Evolutionary conservation across 2,329 filamentous ascomycete genomes (phyloP), one percentile per base, ranked within the genome.

Genomic region (Colletotrichum limetticola): DNA sequence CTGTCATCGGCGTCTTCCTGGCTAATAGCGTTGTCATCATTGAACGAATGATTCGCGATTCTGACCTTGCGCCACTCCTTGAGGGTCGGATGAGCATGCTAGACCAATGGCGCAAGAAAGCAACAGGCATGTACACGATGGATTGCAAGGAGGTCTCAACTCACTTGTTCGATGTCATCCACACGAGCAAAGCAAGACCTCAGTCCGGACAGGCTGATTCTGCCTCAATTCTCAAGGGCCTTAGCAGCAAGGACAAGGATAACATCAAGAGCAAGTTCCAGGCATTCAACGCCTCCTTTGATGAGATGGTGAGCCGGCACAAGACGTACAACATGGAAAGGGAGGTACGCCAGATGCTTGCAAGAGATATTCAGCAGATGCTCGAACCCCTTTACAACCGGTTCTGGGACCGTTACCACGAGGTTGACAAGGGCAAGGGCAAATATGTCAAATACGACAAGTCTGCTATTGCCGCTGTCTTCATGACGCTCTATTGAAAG

Each of bases 381-480:
- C 92, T 99, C 68, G 96, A 98, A 84, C 95, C 96, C 67, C 88
- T 99, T 16, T 99, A 99, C 84, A 93, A 93, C 74, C 90, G 97
- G 58, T 99, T 99, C 84, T 98, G 95, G 91, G 97, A 98, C 83
- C 90, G 96, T 32, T 99, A 99, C 81, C 95, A 98, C 81, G 97
- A 98, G 83, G 92, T 98, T 76, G 96, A 98, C 84, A 98, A 98
- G 86, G 97, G 97, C 72, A 97, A 95, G 84, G 96, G 96, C 77
- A 99, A 99, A 83, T 97, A 98, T 83, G 95, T 97, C 81, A 98
- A 97, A 85, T 98, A 98, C 81, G 95, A 98, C 85, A 98, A 98
- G 86, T 87, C 88, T 53, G 90, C 91, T 60, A 92, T 99, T 78
- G 91, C 93, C 59, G 90, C 90, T 26, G 87, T 92, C 11, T 92